Evolutionary conservation across 306 rosid genomes (phyloP).

Genomic region (Heteromeles arbutifolia): DNA sequence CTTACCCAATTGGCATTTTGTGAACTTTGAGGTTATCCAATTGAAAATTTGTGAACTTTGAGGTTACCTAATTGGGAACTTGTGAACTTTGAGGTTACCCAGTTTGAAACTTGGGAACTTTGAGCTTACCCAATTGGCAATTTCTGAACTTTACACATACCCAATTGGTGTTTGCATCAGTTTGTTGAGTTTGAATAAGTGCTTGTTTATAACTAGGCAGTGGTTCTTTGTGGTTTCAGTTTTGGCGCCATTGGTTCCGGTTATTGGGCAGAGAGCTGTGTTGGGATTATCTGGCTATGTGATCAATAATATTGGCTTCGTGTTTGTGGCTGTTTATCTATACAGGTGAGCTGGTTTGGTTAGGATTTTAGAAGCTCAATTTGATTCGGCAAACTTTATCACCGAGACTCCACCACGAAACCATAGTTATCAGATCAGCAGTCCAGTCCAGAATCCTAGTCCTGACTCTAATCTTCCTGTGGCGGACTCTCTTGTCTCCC

Average conservation of each 20-base stretch:
- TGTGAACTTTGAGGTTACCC: not conserved
- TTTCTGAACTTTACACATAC: no score
- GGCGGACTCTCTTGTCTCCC: slow-evolving; percentile 48
- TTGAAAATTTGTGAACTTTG: not conserved
- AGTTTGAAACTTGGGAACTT: not conserved
- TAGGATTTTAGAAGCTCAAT: not conserved
- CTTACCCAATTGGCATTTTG: not conserved
- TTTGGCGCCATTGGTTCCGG: slow-evolving; percentile 32
- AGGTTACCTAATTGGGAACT: no score
- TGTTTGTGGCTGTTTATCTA: slow-evolving; percentile 58
- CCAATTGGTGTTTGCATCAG: no score
- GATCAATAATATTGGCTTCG: slow-evolving; percentile 62
- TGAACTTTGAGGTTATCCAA: not conserved
- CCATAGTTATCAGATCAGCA: slow-evolving; percentile 45
- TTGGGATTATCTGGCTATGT: slow-evolving; percentile 57
- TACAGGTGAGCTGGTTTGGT: slow-evolving; percentile 41
- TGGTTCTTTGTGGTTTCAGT: slow-evolving; percentile 31
- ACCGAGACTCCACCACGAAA: no score
- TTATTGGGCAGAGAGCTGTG: slow-evolving; percentile 53
- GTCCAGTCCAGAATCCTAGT: slow-evolving; percentile 50
- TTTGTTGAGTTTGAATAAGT: not conserved
- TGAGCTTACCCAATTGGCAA: not conserved
- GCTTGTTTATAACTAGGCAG: not conserved
- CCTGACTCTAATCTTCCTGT: slow-evolving; percentile 40
- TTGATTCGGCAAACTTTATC: not conserved